Evolutionary conservation across 1,139 yeast genomes (phyloP), one percentile per base, ranked within the genome.

Genomic region (Kodamaea arcana): DNA sequence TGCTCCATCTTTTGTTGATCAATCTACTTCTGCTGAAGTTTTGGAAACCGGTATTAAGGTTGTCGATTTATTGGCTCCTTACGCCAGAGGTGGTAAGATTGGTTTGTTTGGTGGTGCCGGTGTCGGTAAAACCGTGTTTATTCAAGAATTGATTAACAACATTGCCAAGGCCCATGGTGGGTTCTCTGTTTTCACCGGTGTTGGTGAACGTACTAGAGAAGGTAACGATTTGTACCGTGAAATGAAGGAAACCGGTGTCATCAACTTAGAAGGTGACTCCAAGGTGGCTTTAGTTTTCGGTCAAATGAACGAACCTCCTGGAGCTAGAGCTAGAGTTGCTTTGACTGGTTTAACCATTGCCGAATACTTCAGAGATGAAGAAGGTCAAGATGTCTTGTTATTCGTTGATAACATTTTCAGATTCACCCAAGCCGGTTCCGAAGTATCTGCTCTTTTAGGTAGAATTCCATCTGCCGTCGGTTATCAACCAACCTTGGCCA

Each of bases 51-150:
- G 98, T 86, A 92, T 92, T 69, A 92, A 92, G 83, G 98, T 92
- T 71, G 98, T 92, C 75, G 98, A 92, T 69, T 80, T 92, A 67
- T 83, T 92, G 58, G 98, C 98, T 55, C 98, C 98, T 57, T 92
- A 92, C 78, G 98, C 98, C 67, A 90, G 97, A 85, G 98, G 98
- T 85, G 98, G 98, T 86, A 92, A 92, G 83, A 92, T 92, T 86
- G 98, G 98, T 82, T 83, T 92, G 66, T 92, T 92, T 85, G 98
- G 98, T 80, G 98, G 98, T 90, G 98, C 98, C 72, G 98, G 98
- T 90, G 98, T 92, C 87, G 98, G 98, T 78, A 92, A 92, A 78
- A 92, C 98, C 71, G 98, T 92, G 51, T 92, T 92, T 75, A 92
- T 92, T 75, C 98, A 92, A 80, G 98, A 92, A 78, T 83, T 92